phyloP scores from a whole-genome alignment of 176 grass and related monocot genomes.

The Saccharum officinarum region DNA sequence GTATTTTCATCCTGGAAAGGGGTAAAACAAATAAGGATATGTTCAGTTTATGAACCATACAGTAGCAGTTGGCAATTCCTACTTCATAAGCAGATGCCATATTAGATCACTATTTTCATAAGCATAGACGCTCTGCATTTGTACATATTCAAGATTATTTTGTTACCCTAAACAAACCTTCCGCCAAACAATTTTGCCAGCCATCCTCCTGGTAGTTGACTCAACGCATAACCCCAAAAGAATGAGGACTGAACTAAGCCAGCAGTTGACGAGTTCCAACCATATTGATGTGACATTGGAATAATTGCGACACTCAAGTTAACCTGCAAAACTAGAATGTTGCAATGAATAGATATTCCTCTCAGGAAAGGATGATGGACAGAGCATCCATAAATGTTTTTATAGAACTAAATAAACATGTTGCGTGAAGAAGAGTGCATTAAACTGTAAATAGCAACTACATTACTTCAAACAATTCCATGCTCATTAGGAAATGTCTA shows the following conservation, averaged over 20 bases:
- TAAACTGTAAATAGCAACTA: constrained; percentile 13
- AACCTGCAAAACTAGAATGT: constrained; percentile 61
- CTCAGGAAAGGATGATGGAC: background rate
- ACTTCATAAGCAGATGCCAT: background rate
- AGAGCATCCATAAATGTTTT: background rate
- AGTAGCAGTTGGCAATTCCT: background rate
- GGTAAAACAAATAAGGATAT: background rate
- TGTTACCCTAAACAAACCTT: constrained; percentile 88
- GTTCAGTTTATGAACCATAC: constrained; percentile 1
- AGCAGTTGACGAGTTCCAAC: constrained; percentile 92
- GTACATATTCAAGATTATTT: constrained; percentile 26
- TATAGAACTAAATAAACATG: background rate
- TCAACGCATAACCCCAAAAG: constrained; percentile 93
- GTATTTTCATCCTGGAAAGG: background rate
- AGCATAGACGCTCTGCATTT: background rate
- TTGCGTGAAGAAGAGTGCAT: background rate
- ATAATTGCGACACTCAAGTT: constrained; percentile 96
- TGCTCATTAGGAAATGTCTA: background rate
- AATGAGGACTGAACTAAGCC: constrained; percentile 98
- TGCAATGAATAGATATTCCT: constrained; percentile 13
- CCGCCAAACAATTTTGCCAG: constrained; percentile 87
- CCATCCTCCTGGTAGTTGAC: constrained; percentile 92
- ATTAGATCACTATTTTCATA: constrained; percentile 3
- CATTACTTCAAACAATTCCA: background rate
- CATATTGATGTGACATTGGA: constrained; percentile 96